Conservation (phyloP, 257 asterid species). For the Avicennia marina region DNA sequence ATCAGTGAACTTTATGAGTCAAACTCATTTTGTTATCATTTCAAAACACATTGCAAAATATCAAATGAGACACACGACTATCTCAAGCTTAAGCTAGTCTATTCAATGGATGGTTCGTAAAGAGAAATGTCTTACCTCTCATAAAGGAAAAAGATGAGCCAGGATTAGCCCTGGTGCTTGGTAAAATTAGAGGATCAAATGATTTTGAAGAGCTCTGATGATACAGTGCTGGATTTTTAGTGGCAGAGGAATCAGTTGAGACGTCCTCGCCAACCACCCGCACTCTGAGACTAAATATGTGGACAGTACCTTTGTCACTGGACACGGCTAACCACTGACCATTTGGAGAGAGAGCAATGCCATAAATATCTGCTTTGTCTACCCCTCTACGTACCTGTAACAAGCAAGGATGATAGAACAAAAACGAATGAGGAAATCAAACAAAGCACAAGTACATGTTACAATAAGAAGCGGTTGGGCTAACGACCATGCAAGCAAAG, state of each 20-base stretch:
- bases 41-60: conserved; percentile 4
- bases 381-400: conserved; percentile 89
- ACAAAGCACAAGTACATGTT: neutral
- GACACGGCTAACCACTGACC: conserved; percentile 91
- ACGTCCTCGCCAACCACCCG: conserved; percentile 64
- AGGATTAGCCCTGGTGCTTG: conserved; percentile 66
- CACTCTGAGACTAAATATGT: conserved; percentile 85
- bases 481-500: neutral
- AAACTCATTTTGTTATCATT: conserved; percentile 1
- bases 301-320: conserved; percentile 93
- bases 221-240: conserved; percentile 38
- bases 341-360: conserved; percentile 82
- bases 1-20: neutral
- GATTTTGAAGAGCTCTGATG: conserved; percentile 58
- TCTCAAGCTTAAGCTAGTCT: conserved; percentile 10
- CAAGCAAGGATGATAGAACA: conserved; percentile 21
- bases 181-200: conserved; percentile 69
- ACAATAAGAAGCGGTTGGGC: conserved; percentile 1
- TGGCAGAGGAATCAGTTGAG: conserved; percentile 39
- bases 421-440: conserved; percentile 7
- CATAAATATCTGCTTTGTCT: conserved; percentile 78
- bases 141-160: conserved; percentile 84
- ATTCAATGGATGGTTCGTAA: conserved; percentile 9
- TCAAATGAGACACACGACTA: conserved; percentile 7
- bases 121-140: conserved; percentile 54